A percentile compares a stretch with the other conserved stretches of the same genome.
Evolutionary conservation across 2,329 filamentous ascomycete species (phyloP).

Genomic region (Cadophora sp.): DNA sequence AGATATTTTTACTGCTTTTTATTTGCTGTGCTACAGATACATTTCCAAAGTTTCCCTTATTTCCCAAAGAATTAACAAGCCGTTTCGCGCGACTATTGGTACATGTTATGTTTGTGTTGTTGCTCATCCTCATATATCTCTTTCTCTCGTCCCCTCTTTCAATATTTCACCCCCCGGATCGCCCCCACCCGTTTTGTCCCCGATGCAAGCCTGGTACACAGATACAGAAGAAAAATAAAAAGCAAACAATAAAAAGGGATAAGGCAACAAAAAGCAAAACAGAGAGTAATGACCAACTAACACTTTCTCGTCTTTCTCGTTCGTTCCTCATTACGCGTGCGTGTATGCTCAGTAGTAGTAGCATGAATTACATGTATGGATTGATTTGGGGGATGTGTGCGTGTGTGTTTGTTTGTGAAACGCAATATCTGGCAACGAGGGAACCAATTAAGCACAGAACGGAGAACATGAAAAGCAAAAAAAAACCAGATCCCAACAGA

Average conservation of each 20-base stretch:
- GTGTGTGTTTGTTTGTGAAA: too few relatives aligned
- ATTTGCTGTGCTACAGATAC: conserved; percentile 21
- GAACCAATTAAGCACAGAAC: conserved; percentile 7
- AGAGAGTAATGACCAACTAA: neutral
- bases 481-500: neutral
- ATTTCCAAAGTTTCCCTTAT: conserved; percentile 17
- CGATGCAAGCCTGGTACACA: conserved; percentile 2
- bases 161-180: neutral
- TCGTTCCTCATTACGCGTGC: conserved; percentile 10
- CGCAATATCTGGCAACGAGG: neutral
- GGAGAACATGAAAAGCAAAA: neutral
- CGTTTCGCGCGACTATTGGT: conserved; percentile 17
- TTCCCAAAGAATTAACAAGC: conserved; percentile 20
- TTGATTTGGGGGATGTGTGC: too few relatives aligned
- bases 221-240: neutral
- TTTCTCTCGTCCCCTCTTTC: neutral
- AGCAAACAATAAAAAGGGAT: conserved; percentile 6
- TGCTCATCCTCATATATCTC: conserved; percentile 8
- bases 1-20: conserved; percentile 17
- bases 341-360: conserved; percentile 12
- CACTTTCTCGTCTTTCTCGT: conserved; percentile 11
- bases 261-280: too few relatives aligned
- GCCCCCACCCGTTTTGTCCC: neutral
- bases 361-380: conserved; percentile 15
- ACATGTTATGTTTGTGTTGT: conserved; percentile 14